Evolutionary conservation across 768 basidiomycete genomes (phyloP).

Genomic region (Sistotremastrum niveocremeum): DNA sequence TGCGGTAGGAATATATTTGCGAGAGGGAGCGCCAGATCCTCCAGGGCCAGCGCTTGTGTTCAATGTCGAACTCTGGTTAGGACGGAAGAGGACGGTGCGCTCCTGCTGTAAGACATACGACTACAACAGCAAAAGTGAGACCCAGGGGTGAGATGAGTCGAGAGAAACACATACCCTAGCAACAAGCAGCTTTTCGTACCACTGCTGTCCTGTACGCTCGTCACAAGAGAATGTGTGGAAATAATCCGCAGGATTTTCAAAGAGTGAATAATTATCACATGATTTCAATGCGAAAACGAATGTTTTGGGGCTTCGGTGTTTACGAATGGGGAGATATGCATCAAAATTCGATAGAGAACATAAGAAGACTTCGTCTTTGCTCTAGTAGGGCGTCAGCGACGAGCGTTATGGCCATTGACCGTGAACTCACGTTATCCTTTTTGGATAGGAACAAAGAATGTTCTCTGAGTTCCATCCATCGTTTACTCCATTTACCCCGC

Average conservation of each 20-base stretch:
- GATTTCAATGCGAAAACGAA: constrained; percentile 84
- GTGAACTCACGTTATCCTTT: constrained; percentile 58
- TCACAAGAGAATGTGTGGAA: constrained; percentile 74
- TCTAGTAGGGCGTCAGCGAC: constrained; percentile 28
- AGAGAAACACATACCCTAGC: constrained; percentile 50
- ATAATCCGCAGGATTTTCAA: constrained; percentile 83
- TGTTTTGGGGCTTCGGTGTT: constrained; percentile 70
- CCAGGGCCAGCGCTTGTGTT: constrained; percentile 12
- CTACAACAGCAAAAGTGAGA: constrained; percentile 23
- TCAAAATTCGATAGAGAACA: constrained; percentile 87
- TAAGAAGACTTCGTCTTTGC: constrained; percentile 70
- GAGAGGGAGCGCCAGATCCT: constrained; percentile 24
- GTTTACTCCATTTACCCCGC: constrained; percentile 90
- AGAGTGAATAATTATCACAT: constrained; percentile 71
- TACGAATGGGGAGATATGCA: constrained; percentile 64
- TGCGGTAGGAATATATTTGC: constrained; percentile 26
- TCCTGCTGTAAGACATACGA: constrained; percentile 79
- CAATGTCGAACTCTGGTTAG: constrained; percentile 15
- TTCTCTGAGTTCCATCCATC: constrained; percentile 78
- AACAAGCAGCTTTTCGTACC: constrained; percentile 71
- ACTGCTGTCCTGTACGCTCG: constrained; percentile 55
- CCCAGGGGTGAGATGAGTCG: neutral
- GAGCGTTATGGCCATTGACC: neutral
- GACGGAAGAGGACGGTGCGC: constrained; percentile 49
- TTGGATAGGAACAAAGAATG: constrained; percentile 82